These are phyloP conservation scores for Malbranchea cinnamomea DNA, from an alignment of 2,329 filamentous ascomycete genomes.

Conservation along the genomic window DNA sequence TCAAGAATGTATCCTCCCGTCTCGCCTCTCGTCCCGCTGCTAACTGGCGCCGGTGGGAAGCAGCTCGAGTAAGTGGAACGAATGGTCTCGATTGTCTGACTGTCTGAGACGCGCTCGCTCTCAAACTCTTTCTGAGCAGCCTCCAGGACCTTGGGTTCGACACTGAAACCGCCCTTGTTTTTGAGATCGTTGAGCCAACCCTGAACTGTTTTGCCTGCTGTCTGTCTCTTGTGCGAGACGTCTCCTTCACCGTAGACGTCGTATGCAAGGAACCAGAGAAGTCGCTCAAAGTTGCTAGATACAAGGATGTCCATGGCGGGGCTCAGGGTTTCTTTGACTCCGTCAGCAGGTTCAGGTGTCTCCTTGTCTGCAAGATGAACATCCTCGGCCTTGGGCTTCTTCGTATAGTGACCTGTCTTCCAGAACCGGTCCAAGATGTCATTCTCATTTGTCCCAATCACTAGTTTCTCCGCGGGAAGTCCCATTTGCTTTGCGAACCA, in stretches of 20 bases:
- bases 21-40: constrained; percentile 21
- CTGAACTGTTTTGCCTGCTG: constrained; percentile 57
- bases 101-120: constrained; percentile 54
- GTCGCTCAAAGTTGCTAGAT: constrained; percentile 87
- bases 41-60: constrained; percentile 33
- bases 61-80: constrained; percentile 39
- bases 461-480: constrained; percentile 70
- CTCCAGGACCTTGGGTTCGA: constrained; percentile 57
- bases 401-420: constrained; percentile 75
- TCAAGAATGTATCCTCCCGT: constrained; percentile 67
- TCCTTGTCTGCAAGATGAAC: constrained; percentile 20
- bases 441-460: constrained; percentile 93
- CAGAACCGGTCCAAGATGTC: constrained; percentile 94
- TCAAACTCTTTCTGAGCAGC: constrained; percentile 62
- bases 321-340: constrained; percentile 79
- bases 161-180: constrained; percentile 64
- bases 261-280: constrained; percentile 85
- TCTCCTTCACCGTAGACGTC: constrained; percentile 50
- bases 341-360: constrained; percentile 20
- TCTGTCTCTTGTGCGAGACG: constrained; percentile 31
- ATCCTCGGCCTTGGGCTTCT: no score
- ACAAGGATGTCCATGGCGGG: constrained; percentile 98
- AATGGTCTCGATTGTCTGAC: constrained; percentile 55
- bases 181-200: constrained; percentile 72
- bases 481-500: constrained; percentile 90